Base-by-base conservation (phyloP, 768 basidiomycete species). In the Rossbeevera mucosa region DNA sequence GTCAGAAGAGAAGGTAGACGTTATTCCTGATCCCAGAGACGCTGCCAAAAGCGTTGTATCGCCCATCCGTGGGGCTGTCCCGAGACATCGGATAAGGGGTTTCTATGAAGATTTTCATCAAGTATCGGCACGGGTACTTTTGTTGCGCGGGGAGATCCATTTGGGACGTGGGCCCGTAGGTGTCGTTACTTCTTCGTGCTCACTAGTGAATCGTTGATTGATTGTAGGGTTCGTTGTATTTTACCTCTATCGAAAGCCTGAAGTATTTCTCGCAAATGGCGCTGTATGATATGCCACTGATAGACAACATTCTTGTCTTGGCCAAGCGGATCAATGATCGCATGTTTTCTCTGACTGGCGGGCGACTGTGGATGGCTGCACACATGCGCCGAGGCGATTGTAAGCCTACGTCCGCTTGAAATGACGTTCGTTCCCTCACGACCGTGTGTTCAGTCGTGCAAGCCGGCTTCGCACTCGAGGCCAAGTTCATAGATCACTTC, bases 91-190 rank as follows among this genome's bases (percentile, higher is more conserved):
- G 8, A 61, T 77, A 51, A 65, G 68, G 14, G 75, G 76, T 5
- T 56, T 72, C 9, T 59, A 64, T 31, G 74, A 77, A 21, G 75
- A 77, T 51, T 78, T 66, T 42, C 48, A 54, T 44, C 21, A 53
- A 14, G 48, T 71, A 47, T 57, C 64, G 3, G 61, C 65, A 1
- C 71, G 72, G 7, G 72, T 78, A 29, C 62, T 77, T 7, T 36
- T 74, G 0, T 58, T 78, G 48, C 69, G 66, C 12, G 75, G 76
- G 18, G 72, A 75, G 50, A 45, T 67, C 6, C 75, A 75, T 47
- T 11, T 44, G 2, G 28, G 46, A 22, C 71, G 75, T 31, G 76
- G 74, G 54, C 74, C 75, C 4, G 74, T 73, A 51, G 45, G 60
- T 52, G 14, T 47, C 5, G 14, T 14, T 24, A 28, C 44, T n/a